Evolutionary conservation across 192 early-diverging fungal genomes (phyloP).

Genomic region (Cetraspora pellucida): DNA sequence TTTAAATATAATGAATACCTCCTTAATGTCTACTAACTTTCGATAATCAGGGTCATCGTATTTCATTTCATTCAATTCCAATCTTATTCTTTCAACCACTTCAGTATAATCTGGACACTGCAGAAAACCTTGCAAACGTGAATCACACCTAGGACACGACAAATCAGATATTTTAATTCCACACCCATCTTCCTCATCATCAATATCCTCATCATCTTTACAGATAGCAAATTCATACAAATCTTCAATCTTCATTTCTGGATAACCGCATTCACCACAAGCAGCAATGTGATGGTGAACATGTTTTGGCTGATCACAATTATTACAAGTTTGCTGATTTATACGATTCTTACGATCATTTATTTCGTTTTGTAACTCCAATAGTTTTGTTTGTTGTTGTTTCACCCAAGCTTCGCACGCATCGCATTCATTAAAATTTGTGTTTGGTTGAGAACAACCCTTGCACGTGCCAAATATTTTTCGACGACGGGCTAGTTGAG

Average conservation of each 20-base stretch:
- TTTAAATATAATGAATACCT: neutral
- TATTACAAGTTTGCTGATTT: constrained; percentile 4
- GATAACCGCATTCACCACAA: constrained; percentile 14
- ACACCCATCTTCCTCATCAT: constrained; percentile 11
- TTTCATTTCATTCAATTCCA: constrained; percentile 21
- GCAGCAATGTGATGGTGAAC: neutral
- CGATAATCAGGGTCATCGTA: constrained; percentile 2
- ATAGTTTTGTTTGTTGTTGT: neutral
- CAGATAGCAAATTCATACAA: neutral
- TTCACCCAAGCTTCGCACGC: neutral
- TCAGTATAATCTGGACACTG: constrained; percentile 23
- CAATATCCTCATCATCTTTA: constrained; percentile 3
- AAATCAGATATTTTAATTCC: constrained; percentile 5
- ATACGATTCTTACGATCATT: neutral
- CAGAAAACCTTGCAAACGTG: neutral
- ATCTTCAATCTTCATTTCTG: neutral
- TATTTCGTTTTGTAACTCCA: neutral
- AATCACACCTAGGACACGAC: constrained; percentile 4
- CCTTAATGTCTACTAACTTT: neutral
- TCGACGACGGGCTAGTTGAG: neutral
- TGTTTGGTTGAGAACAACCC: constrained; percentile 16
- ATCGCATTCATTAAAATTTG: constrained; percentile 5
- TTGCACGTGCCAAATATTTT: constrained; percentile 22
- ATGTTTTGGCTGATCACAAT: constrained; percentile 23
- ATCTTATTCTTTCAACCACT: constrained; percentile 3